A percentile compares a stretch with the other conserved stretches of the same genome.
Conservation (phyloP, 2,329 filamentous ascomycete species). For the Xylariales sp. region DNA sequence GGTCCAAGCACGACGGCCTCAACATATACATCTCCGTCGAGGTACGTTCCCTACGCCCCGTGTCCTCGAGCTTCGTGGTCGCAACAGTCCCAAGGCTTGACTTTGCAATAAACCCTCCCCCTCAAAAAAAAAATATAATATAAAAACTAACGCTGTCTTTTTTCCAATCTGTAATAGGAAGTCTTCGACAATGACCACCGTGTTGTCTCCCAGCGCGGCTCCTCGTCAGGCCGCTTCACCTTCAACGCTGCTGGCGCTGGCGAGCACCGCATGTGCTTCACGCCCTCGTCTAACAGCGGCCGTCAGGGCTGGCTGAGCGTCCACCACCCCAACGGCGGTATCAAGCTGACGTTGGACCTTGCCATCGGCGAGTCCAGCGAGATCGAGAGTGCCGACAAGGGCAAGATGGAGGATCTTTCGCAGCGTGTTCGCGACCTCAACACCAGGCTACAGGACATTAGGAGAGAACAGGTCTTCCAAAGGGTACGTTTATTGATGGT, state of each 20-base stretch:
- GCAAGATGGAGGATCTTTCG: slow-evolving; percentile 85
- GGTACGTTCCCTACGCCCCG: slow-evolving; percentile 24
- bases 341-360: slow-evolving; percentile 83
- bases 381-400: slow-evolving; percentile 91
- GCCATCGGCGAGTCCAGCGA: slow-evolving; percentile 91
- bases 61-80: too few species aligned
- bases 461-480: slow-evolving; percentile 94
- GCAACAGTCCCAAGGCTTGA: slow-evolving; percentile 7
- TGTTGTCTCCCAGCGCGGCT: slow-evolving; percentile 81
- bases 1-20: slow-evolving; percentile 69
- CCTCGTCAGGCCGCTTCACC: slow-evolving; percentile 77
- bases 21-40: slow-evolving; percentile 90
- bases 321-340: slow-evolving; percentile 63
- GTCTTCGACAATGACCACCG: slow-evolving; percentile 97
- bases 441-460: slow-evolving; percentile 78
- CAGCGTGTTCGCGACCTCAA: slow-evolving; percentile 88
- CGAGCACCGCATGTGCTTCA: slow-evolving; percentile 94
- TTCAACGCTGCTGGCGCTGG: slow-evolving; percentile 94
- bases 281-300: slow-evolving; percentile 69
- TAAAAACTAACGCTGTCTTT: neutral
- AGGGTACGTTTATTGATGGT: slow-evolving; percentile 69
- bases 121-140: neutral
- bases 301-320: slow-evolving; percentile 68
- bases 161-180: slow-evolving; percentile 52
- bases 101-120: neutral